A percentile compares a stretch with the other conserved stretches of the same genome.
Evolutionary conservation across 805 yeast species (phyloP).

Genomic region (Candida glaebosa): DNA sequence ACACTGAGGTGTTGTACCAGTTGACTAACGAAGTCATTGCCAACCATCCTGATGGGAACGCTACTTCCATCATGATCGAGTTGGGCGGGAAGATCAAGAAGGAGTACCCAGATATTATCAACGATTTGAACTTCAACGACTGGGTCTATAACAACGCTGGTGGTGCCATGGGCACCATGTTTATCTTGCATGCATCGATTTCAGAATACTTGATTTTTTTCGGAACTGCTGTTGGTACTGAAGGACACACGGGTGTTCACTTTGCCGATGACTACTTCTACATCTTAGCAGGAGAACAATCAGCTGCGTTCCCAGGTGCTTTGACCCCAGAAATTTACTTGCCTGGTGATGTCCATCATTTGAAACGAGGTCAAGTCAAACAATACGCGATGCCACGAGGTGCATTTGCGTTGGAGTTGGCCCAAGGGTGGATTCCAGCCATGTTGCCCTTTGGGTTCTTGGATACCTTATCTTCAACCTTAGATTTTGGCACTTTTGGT

Average conservation of each 20-base stretch:
- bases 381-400: conserved; percentile 86
- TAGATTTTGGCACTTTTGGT: conserved; percentile 67
- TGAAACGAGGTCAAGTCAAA: conserved; percentile 67
- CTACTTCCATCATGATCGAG: conserved; percentile 60
- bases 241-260: conserved; percentile 94
- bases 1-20: conserved; percentile 54
- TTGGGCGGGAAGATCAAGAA: conserved; percentile 55
- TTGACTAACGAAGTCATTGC: conserved; percentile 55
- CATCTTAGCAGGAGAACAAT: conserved; percentile 75
- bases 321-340: conserved; percentile 64
- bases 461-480: conserved; percentile 73
- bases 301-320: conserved; percentile 65
- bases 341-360: conserved; percentile 87
- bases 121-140: conserved; percentile 68
- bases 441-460: conserved; percentile 96
- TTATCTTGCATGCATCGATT: conserved; percentile 90
- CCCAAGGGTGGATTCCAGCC: conserved; percentile 98
- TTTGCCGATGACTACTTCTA: conserved; percentile 98
- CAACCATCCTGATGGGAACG: conserved; percentile 52
- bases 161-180: conserved; percentile 97
- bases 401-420: conserved; percentile 86
- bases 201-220: conserved; percentile 90
- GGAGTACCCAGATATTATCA: conserved; percentile 72
- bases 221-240: conserved; percentile 92
- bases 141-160: conserved; percentile 99